phyloP scores from a whole-genome alignment of 192 early-diverging fungal species.

The Backusella westeae region DNA sequence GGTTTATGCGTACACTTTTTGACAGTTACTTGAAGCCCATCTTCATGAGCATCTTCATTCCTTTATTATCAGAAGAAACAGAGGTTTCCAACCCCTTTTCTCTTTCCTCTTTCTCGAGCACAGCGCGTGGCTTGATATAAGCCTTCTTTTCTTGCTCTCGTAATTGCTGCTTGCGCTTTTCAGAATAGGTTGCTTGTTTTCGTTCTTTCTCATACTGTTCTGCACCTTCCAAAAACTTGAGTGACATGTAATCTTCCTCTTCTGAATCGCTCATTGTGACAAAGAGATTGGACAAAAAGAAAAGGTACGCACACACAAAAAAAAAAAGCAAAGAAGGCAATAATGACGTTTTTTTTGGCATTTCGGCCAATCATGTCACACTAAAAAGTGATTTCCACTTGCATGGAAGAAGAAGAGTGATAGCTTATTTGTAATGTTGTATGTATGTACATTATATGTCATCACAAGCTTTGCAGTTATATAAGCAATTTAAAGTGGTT shows the following conservation, averaged over 20 bases:
- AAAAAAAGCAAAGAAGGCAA: background rate
- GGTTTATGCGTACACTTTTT: background rate
- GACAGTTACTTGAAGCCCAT: slow-evolving; percentile 55
- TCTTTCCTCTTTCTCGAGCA: slow-evolving; percentile 48
- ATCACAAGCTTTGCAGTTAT: no score
- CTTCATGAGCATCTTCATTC: slow-evolving; percentile 55
- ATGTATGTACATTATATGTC: no score
- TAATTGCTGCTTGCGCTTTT: slow-evolving; percentile 41
- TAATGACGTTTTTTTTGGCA: background rate
- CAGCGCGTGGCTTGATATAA: slow-evolving; percentile 40
- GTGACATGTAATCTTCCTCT: slow-evolving; percentile 56
- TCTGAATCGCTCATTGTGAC: slow-evolving; percentile 28
- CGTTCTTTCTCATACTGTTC: slow-evolving; percentile 20
- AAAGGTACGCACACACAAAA: background rate
- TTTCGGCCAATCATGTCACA: background rate
- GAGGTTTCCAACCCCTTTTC: slow-evolving; percentile 44
- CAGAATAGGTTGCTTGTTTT: slow-evolving; percentile 35
- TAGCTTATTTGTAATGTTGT: no score
- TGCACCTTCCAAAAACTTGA: slow-evolving; percentile 38
- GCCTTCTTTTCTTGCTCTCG: slow-evolving; percentile 38
- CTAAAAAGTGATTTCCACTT: background rate
- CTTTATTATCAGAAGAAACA: slow-evolving; percentile 48
- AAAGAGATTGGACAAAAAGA: background rate
- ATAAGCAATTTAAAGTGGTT: no score
- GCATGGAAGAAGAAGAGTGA: no score